phyloP scores from a whole-genome alignment of 164 flowering plant species.

The Magnolia kwangsiensis region DNA sequence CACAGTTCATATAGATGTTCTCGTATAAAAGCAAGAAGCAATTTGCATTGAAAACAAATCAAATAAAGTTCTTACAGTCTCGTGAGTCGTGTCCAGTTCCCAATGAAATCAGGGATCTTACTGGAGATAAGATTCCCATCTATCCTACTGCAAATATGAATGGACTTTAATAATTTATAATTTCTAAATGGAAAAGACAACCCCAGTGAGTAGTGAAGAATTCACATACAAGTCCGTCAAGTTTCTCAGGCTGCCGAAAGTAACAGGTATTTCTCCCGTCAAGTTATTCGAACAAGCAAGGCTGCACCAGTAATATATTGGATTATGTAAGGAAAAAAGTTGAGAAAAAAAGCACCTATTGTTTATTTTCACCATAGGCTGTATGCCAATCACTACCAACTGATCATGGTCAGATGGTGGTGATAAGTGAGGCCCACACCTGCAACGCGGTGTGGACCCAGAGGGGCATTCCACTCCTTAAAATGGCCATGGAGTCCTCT shows the following conservation, averaged over 20 bases:
- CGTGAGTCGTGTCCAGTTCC: constrained; percentile 52
- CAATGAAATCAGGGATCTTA: constrained; percentile 66
- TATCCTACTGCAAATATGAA: constrained; percentile 53
- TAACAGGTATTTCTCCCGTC: constrained; percentile 46
- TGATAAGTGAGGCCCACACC: not conserved
- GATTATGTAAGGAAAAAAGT: not conserved
- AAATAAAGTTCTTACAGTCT: constrained; percentile 43
- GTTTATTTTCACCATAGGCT: not conserved
- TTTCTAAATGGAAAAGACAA: not conserved
- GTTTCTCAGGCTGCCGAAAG: constrained; percentile 37
- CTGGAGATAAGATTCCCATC: constrained; percentile 65
- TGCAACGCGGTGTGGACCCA: not conserved
- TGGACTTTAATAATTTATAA: not conserved
- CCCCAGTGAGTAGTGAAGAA: not conserved
- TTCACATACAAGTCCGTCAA: constrained; percentile 48
- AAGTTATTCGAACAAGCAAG: constrained; percentile 46
- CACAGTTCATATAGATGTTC: not conserved
- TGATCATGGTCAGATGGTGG: not conserved
- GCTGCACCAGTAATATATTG: not conserved
- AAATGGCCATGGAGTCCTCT: no score
- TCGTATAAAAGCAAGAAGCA: no score
- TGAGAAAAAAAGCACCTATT: not conserved
- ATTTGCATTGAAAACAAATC: not conserved
- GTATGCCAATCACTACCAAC: not conserved
- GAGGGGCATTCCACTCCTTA: not conserved